phyloP scores from a whole-genome alignment of 1,284 basidiomycete genomes.

The Rhodotorula sp. region DNA sequence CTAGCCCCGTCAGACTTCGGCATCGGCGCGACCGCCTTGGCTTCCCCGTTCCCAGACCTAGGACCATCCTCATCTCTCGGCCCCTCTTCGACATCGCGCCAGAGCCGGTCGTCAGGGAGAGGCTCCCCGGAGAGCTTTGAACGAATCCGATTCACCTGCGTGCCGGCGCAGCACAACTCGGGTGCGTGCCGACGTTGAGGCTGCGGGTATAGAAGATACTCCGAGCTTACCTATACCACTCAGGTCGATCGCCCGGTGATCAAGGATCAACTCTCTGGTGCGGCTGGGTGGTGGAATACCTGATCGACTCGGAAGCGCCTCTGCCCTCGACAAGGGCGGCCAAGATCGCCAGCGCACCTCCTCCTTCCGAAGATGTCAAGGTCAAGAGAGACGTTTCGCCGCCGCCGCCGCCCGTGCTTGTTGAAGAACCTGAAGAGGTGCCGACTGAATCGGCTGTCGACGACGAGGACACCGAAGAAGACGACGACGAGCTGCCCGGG shows the following conservation, averaged over 20 bases:
- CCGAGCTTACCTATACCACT: too few relatives aligned
- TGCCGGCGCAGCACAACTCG: constrained; percentile 46
- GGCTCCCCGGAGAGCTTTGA: neutral
- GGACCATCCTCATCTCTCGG: neutral
- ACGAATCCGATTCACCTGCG: constrained; percentile 40
- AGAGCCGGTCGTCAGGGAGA: neutral
- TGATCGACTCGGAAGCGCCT: constrained; percentile 22
- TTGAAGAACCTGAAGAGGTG: constrained; percentile 14
- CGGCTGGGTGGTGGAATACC: constrained; percentile 45
- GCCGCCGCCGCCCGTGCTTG: neutral
- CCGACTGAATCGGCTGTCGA: neutral
- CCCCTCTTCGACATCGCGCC: neutral
- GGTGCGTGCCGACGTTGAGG: constrained; percentile 25
- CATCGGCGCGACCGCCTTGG: constrained; percentile 27
- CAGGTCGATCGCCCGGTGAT: constrained; percentile 42
- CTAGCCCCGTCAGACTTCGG: constrained; percentile 51
- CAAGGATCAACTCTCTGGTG: constrained; percentile 43
- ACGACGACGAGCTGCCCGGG: neutral
- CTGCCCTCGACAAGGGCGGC: neutral
- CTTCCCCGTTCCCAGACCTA: neutral
- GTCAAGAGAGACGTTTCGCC: neutral
- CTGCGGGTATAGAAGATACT: neutral
- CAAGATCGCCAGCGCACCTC: neutral
- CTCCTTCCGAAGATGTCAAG: neutral
- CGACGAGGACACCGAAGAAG: constrained; percentile 1